These are phyloP conservation scores for Ogataea methanolica DNA, from an alignment of 805 yeast genomes.

Conservation along the genomic window DNA sequence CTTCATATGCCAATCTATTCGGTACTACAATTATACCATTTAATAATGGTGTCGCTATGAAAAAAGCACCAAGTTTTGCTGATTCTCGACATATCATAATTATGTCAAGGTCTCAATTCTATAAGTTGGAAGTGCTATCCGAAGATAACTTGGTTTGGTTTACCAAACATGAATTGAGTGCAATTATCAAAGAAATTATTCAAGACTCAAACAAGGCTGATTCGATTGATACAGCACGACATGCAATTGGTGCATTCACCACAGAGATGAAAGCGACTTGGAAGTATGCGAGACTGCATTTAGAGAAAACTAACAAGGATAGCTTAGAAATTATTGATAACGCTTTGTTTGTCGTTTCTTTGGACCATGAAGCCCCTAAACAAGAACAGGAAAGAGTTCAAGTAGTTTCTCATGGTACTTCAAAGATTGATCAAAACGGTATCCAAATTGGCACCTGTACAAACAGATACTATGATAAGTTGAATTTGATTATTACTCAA, in stretches of 20 bases:
- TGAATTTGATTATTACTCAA: slow-evolving; percentile 48
- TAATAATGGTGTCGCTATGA: slow-evolving; percentile 36
- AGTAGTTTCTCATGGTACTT: slow-evolving; percentile 49
- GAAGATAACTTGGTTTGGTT: slow-evolving; percentile 44
- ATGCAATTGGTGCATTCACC: slow-evolving; percentile 50
- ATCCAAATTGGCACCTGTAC: slow-evolving; percentile 55
- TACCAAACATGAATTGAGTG: slow-evolving; percentile 45
- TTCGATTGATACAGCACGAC: slow-evolving; percentile 35
- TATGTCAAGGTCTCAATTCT: slow-evolving; percentile 47
- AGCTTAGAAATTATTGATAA: slow-evolving; percentile 38
- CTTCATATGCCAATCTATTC: slow-evolving; percentile 60
- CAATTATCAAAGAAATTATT: slow-evolving; percentile 39
- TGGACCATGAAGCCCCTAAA: slow-evolving; percentile 44
- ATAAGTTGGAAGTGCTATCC: slow-evolving; percentile 44
- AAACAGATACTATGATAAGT: slow-evolving; percentile 56
- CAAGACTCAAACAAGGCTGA: slow-evolving; percentile 33
- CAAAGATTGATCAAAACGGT: slow-evolving; percentile 39
- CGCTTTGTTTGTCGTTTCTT: slow-evolving; percentile 47
- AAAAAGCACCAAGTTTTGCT: slow-evolving; percentile 26
- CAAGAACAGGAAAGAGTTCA: slow-evolving; percentile 45
- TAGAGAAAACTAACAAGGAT: slow-evolving; percentile 35
- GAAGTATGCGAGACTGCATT: slow-evolving; percentile 41
- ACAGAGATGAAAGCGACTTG: slow-evolving; percentile 48
- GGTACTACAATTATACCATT: slow-evolving; percentile 62
- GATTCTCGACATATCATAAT: slow-evolving; percentile 48